Evolutionary conservation across 176 grass and related monocot genomes (phyloP), one percentile per base, ranked within the genome.

Genomic region (Musa acuminata): DNA sequence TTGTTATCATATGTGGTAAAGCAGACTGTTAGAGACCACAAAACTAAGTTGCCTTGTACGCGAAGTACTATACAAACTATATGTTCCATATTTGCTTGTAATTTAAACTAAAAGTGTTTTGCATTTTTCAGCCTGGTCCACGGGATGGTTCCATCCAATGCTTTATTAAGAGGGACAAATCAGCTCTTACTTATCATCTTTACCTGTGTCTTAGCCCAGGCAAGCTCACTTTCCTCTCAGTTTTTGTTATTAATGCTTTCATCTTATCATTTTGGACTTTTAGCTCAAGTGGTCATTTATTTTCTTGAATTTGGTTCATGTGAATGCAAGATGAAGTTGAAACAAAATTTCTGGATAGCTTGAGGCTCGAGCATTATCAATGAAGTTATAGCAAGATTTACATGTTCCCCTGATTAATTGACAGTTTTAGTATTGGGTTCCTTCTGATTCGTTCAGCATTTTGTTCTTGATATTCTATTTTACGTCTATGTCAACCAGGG

Each of bases 151-250:
- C 25, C 13, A 79, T 79, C 55, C 77, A 79, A 9, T 79, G 77
- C 27, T 71, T 79, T 71, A 79, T 79, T 23, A 79, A 71, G 67
- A 71, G 77, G 26, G 77, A 79, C 49, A 79, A 79, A 71, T 79
- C 66, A 16, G 71, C 52, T 51, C 77, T 70, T 21, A 79, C 53
- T 55, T 79, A 79, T 70, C 77, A 79, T 71, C 77, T 79, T 54
- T 79, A 70, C 53, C 77, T 79, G 65, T 79, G 77, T 50, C 77
- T 79, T 49, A 79, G 65, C 66, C 25, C 77, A 8, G 66, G 77
- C 71, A 71, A 59, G 52, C 52, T 79, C 16, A 2, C 55, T 59
- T 59, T 58, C 19, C 9, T 9, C 8, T 59, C 27, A 70, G 17
- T 12, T 51, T 67, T 43, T 16, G 21, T 19, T n/a, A 60, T 14